phyloP scores from a whole-genome alignment of 352 stramenopile genomes.

The Globisporangium cederbergense region DNA sequence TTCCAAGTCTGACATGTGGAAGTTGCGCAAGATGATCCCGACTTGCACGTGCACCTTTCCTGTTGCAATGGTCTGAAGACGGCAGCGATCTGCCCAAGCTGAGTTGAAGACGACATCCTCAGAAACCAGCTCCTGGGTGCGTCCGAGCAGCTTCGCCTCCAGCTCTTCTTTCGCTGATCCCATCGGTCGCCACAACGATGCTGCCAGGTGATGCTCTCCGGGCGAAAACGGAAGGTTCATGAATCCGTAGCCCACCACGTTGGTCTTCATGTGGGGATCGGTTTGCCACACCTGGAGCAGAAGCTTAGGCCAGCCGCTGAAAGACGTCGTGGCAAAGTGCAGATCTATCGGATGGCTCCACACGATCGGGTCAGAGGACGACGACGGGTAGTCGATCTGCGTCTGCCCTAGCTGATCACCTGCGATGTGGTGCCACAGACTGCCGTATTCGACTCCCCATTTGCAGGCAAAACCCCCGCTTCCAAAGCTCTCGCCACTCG shows the following conservation, averaged over 20 bases:
- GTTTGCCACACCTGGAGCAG: conserved; percentile 63
- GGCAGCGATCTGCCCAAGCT: conserved; percentile 57
- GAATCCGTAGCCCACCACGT: conserved; percentile 59
- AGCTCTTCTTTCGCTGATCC: conserved; percentile 49
- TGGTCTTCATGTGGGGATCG: conserved; percentile 44
- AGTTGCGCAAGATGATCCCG: conserved; percentile 49
- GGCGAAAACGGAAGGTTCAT: conserved; percentile 47
- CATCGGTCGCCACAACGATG: conserved; percentile 59
- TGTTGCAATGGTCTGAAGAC: conserved; percentile 58
- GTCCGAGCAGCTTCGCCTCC: conserved; percentile 40
- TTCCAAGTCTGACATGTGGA: conserved; percentile 22
- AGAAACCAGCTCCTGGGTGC: conserved; percentile 47
- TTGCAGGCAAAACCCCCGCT: conserved; percentile 53
- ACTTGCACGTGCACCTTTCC: conserved; percentile 48
- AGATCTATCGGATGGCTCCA: conserved; percentile 71
- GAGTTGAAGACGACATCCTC: conserved; percentile 59
- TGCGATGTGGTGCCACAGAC: conserved; percentile 50
- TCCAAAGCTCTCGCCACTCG: conserved; percentile 47
- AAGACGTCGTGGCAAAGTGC: conserved; percentile 51
- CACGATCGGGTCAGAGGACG: conserved; percentile 25
- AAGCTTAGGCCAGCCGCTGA: conserved; percentile 64
- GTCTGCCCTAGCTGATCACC: conserved; percentile 60
- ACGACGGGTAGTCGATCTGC: conserved; percentile 49
- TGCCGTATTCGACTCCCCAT: conserved; percentile 65
- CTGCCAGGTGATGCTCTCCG: conserved; percentile 43